Base-by-base conservation (phyloP, 768 basidiomycete species). In the Mycena belliarum region DNA sequence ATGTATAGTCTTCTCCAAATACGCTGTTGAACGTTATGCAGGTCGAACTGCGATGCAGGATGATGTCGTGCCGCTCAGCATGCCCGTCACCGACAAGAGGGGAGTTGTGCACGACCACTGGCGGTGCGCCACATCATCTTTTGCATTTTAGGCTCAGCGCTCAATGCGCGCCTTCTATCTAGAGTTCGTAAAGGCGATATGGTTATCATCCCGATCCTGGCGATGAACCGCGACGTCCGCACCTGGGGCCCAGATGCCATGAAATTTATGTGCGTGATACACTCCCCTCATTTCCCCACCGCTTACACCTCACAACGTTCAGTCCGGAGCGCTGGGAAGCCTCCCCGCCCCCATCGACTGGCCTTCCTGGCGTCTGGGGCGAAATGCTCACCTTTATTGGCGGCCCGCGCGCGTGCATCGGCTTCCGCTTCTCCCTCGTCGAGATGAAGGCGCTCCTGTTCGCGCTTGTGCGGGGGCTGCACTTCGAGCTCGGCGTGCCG, bases 241-340 rank as follows among this genome's bases (percentile, higher is more conserved):
- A 49, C 79, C 6, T 82, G 79, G 78, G 80, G 80, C 21, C 67
- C 72, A 1, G 79, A 82, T 56, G 77, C 76, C 0, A 40, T 60
- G 24, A 73, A 77, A 26, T 82, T 81, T 70, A 75, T 58, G 78
- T 77, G 37, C 46, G 71, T 48, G 4, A 0, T 44, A 3, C 21
- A 4, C 18, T 45, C 9, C 2, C 2, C 26, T 37, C 16, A 21
- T 21, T 2, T 32, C 20, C 37, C 10, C 20, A 32, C 29, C 16
- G 29, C 29, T 32, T 6, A 32, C 28, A 35, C 28, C 37, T 23
- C 26, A 28, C 24, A 7, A 15, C n/a, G n/a, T n/a, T 21, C 61
- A 80, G 78, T 35, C 80, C 80, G 0, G 79, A 82, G 51, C 72
- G 80, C 0, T 82, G 80, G 80, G 55, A 62, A 8, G 28, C 66